A percentile compares a stretch with the other conserved stretches of the same genome.
These are phyloP conservation scores for Kalaharituber pfeilii DNA, from an alignment of 2,329 filamentous ascomycete species.

Conservation along the genomic window DNA sequence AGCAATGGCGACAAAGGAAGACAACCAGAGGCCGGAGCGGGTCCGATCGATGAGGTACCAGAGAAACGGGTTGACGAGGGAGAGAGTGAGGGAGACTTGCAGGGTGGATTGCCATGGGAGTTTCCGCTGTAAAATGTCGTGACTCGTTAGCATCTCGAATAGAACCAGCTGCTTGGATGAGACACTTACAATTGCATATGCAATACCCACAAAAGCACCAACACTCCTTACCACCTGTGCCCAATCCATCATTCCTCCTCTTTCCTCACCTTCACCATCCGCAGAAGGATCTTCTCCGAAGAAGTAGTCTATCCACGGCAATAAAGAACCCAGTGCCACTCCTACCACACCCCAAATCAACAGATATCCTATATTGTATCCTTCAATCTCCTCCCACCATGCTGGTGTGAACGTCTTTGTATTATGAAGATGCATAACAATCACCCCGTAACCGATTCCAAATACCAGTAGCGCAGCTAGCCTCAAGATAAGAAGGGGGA, in stretches of 20 bases:
- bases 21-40: constrained; percentile 64
- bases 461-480: constrained; percentile 54
- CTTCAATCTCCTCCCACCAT: constrained; percentile 32
- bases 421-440: constrained; percentile 65
- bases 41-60: constrained; percentile 96
- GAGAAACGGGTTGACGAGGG: constrained; percentile 76
- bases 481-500: constrained; percentile 40
- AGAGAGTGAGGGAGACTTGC: constrained; percentile 79
- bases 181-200: constrained; percentile 60
- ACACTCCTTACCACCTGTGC: constrained; percentile 51
- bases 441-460: constrained; percentile 63
- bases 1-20: constrained; percentile 50
- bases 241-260: constrained; percentile 45
- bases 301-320: constrained; percentile 53
- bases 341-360: constrained; percentile 67
- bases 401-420: constrained; percentile 39
- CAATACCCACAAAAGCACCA: constrained; percentile 54
- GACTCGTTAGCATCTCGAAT: neutral
- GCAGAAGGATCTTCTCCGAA: constrained; percentile 11
- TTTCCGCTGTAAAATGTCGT: constrained; percentile 43
- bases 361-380: constrained; percentile 42
- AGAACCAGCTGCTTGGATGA: neutral
- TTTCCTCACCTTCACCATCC: constrained; percentile 26
- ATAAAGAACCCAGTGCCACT: constrained; percentile 55
- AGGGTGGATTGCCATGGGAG: constrained; percentile 86